A percentile compares a stretch with the other conserved stretches of the same genome.
These are phyloP conservation scores for Thalassiosira ordinaria DNA, from an alignment of 352 stramenopile genomes.

Conservation along the genomic window DNA sequence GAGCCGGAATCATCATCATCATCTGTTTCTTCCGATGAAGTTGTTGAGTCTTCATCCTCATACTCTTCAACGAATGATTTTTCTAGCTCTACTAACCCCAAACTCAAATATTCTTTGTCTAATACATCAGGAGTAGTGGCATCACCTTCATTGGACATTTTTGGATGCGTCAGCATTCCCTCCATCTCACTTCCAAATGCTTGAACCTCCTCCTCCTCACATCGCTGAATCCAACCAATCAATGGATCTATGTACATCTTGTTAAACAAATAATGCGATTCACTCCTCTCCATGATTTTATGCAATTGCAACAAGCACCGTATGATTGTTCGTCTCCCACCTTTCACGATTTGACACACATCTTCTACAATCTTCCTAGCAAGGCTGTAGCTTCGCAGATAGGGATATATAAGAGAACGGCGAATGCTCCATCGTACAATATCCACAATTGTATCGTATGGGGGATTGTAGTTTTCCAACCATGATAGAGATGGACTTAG, in stretches of 20 bases:
- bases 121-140: conserved; percentile 13
- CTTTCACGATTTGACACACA: conserved; percentile 88
- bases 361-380: conserved; percentile 87
- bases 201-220: conserved; percentile 36
- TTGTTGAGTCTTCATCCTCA: conserved; percentile 9
- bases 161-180: conserved; percentile 7
- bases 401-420: conserved; percentile 94
- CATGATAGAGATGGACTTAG: conserved; percentile 93
- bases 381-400: conserved; percentile 92
- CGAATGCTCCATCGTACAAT: conserved; percentile 88
- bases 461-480: conserved; percentile 87
- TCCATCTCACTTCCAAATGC: conserved; percentile 30
- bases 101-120: conserved; percentile 36
- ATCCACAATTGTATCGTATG: conserved; percentile 56
- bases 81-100: conserved; percentile 50
- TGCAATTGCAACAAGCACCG: conserved; percentile 91
- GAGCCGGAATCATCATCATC: too few relatives aligned
- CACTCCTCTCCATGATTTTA: conserved; percentile 92
- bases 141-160: neutral
- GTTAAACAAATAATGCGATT: conserved; percentile 96
- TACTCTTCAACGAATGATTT: conserved; percentile 13
- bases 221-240: conserved; percentile 76
- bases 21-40: conserved; percentile 20
- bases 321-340: conserved; percentile 90
- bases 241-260: conserved; percentile 95